Percentiles rank a stretch among this genome's conserved stretches.
Evolutionary conservation across 352 stramenopile species (phyloP).

Genomic region (Peronosclerospora sorghi): DNA sequence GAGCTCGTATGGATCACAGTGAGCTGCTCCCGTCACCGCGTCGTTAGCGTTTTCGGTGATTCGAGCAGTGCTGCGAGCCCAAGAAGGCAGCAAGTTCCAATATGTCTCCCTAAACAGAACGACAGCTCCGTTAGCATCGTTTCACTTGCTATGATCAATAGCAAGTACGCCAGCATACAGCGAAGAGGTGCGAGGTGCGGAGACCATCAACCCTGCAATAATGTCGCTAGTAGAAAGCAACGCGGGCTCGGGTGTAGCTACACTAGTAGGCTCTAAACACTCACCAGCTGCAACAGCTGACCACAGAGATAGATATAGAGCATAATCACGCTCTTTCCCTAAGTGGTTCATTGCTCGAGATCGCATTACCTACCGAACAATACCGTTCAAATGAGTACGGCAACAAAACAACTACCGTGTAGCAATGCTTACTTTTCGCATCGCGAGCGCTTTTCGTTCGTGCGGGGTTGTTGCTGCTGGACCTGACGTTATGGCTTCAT

Average conservation of each 20-base stretch:
- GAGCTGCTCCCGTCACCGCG: slow-evolving; percentile 4
- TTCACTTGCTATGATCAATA: neutral
- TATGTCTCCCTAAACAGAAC: slow-evolving; percentile 21
- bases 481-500: slow-evolving; percentile 23
- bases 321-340: slow-evolving; percentile 56
- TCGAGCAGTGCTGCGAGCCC: slow-evolving; percentile 27
- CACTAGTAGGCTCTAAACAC: no score
- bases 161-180: slow-evolving; percentile 11
- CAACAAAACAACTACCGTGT: neutral
- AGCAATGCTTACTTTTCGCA: slow-evolving; percentile 32
- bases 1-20: slow-evolving; percentile 56
- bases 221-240: slow-evolving; percentile 21
- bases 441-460: slow-evolving; percentile 47
- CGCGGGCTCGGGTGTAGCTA: slow-evolving; percentile 4
- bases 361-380: slow-evolving; percentile 37
- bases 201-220: slow-evolving; percentile 12
- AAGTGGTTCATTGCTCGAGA: slow-evolving; percentile 49
- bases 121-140: neutral
- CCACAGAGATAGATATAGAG: slow-evolving; percentile 47
- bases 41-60: slow-evolving; percentile 11
- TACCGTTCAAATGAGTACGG: neutral
- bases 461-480: slow-evolving; percentile 26
- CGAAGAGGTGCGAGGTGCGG: slow-evolving; percentile 12
- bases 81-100: slow-evolving; percentile 24
- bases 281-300: slow-evolving; percentile 4